Evolutionary conservation across 1,284 basidiomycete genomes (phyloP).

Genomic region (Bothia castanella): DNA sequence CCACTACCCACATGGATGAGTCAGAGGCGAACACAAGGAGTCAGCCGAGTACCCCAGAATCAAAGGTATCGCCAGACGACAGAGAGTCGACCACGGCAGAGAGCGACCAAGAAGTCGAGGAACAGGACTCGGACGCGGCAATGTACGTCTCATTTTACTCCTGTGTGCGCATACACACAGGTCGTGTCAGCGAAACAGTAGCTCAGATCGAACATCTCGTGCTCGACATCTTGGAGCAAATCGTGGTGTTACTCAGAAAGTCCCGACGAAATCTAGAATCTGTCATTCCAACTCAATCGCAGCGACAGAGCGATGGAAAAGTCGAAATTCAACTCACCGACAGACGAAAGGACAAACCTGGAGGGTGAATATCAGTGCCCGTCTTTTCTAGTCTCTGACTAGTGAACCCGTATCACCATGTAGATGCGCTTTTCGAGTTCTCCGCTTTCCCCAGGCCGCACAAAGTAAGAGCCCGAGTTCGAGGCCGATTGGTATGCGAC

Average conservation of each 20-base stretch:
- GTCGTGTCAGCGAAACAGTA: conserved; percentile 24
- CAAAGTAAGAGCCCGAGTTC: conserved; percentile 46
- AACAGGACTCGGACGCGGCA: background rate
- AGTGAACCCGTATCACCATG: conserved; percentile 8
- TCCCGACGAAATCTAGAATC: background rate
- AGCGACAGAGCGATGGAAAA: conserved; percentile 18
- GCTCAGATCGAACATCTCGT: conserved; percentile 50
- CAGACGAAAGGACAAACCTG: conserved; percentile 21
- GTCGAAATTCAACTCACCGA: conserved; percentile 27
- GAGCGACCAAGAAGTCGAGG: conserved; percentile 14
- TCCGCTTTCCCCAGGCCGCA: conserved; percentile 20
- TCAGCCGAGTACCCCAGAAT: background rate
- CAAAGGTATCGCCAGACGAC: background rate
- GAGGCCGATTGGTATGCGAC: conserved; percentile 48
- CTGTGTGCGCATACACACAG: conserved; percentile 22
- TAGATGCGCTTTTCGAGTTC: conserved; percentile 22
- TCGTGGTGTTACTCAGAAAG: conserved; percentile 32
- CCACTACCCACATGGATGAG: conserved; percentile 1
- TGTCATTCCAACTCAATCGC: conserved; percentile 8
- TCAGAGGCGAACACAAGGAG: background rate
- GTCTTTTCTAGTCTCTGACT: background rate
- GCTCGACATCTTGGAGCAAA: conserved; percentile 51
- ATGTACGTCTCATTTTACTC: conserved; percentile 4
- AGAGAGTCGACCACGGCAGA: background rate
- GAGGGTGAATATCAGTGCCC: conserved; percentile 13